phyloP scores from a whole-genome alignment of 2,329 filamentous ascomycete genomes.

The Sphaerulina vaccinii region DNA sequence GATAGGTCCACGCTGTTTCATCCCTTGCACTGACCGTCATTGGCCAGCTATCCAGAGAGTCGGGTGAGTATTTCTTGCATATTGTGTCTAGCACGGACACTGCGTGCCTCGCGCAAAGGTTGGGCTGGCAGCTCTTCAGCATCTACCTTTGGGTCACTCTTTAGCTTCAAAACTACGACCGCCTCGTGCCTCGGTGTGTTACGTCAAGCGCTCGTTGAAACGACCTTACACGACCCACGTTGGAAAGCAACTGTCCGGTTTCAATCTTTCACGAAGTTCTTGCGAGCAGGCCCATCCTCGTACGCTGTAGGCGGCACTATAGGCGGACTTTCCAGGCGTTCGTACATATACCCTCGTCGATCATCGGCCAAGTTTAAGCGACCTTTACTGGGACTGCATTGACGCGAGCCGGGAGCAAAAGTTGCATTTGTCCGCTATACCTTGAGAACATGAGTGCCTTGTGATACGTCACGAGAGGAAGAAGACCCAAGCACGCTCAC shows the following conservation, averaged over 20 bases:
- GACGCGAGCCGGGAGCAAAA: slow-evolving; percentile 17
- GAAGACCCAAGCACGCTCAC: slow-evolving; percentile 19
- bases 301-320: slow-evolving; percentile 24
- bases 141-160: slow-evolving; percentile 12
- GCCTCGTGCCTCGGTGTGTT: slow-evolving; percentile 30
- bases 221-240: slow-evolving; percentile 25
- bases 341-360: slow-evolving; percentile 24
- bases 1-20: slow-evolving; percentile 36
- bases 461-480: slow-evolving; percentile 23
- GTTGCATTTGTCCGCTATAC: slow-evolving; percentile 7
- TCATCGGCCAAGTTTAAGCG: slow-evolving; percentile 26
- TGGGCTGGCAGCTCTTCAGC: slow-evolving; percentile 15
- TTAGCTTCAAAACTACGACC: slow-evolving; percentile 21
- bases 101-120: slow-evolving; percentile 32
- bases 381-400: slow-evolving; percentile 15
- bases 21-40: slow-evolving; percentile 34
- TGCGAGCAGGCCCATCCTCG: slow-evolving; percentile 26
- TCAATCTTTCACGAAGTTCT: slow-evolving; percentile 28
- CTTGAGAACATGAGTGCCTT: slow-evolving; percentile 11
- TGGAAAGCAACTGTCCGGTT: slow-evolving; percentile 23
- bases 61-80: slow-evolving; percentile 32
- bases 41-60: slow-evolving; percentile 23
- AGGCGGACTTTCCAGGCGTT: slow-evolving; percentile 21
- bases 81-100: slow-evolving; percentile 17
- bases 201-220: slow-evolving; percentile 33